Conservation (phyloP, 345 rosid species). For the Hibiscus mutabilis region DNA sequence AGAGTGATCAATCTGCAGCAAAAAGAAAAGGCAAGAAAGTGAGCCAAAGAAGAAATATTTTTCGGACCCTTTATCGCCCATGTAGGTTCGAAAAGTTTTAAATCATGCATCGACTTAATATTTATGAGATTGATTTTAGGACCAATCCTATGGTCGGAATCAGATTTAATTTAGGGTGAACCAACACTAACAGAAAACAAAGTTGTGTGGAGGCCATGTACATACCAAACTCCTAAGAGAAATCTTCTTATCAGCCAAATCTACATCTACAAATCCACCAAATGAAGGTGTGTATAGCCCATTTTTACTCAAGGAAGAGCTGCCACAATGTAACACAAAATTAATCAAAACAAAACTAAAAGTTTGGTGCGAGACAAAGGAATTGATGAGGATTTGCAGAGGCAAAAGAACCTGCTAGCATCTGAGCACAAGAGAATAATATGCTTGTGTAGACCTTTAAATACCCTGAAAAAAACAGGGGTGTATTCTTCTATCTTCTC, state of each 20-base stretch:
- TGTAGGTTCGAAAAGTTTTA: background rate
- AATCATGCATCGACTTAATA: no score
- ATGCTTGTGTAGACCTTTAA: conserved; percentile 38
- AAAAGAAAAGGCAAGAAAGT: background rate
- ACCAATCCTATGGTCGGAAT: background rate
- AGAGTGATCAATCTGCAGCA: conserved; percentile 45
- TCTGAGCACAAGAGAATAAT: conserved; percentile 80
- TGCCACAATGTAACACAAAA: conserved; percentile 10
- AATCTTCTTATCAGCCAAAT: conserved; percentile 41
- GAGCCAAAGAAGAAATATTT: background rate
- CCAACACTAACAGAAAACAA: background rate
- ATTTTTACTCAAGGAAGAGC: conserved; percentile 34
- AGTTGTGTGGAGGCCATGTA: conserved; percentile 6
- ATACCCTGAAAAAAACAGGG: conserved; percentile 78
- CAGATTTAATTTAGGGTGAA: background rate
- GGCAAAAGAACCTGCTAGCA: conserved; percentile 45
- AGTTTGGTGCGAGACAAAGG: background rate
- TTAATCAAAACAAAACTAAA: background rate
- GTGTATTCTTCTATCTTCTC: conserved; percentile 57
- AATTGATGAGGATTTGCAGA: background rate
- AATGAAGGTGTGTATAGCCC: conserved; percentile 61
- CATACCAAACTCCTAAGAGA: conserved; percentile 69
- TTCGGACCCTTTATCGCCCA: background rate
- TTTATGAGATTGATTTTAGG: no score
- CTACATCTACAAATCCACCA: conserved; percentile 72